phyloP scores from a whole-genome alignment of 441 rosid species.

The Lepidium campestre region DNA sequence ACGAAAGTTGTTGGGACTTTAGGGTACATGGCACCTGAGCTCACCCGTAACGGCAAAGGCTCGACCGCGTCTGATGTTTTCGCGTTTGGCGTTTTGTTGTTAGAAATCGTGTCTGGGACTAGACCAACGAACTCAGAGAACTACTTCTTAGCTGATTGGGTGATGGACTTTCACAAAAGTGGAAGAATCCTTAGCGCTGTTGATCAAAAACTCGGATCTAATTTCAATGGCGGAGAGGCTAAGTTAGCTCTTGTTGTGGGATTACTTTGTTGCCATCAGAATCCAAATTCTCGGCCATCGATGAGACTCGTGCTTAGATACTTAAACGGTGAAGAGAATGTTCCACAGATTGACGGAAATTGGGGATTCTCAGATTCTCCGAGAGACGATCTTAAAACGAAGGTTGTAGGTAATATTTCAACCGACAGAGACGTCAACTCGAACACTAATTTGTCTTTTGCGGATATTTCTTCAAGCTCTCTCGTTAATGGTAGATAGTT shows the following conservation, averaged over 20 bases:
- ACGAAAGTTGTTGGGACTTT: slow-evolving; percentile 40
- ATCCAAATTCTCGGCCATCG: slow-evolving; percentile 28
- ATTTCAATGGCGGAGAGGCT: slow-evolving; percentile 23
- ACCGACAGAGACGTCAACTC: slow-evolving; percentile 4
- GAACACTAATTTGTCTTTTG: slow-evolving; percentile 8
- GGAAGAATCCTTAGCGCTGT: slow-evolving; percentile 28
- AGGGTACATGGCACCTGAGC: slow-evolving; percentile 47
- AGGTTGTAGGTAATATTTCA: slow-evolving; percentile 11
- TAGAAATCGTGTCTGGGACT: slow-evolving; percentile 35
- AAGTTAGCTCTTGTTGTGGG: slow-evolving; percentile 32
- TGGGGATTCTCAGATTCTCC: slow-evolving; percentile 8
- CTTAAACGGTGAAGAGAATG: slow-evolving; percentile 31
- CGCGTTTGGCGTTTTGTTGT: slow-evolving; percentile 41
- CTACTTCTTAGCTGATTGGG: slow-evolving; percentile 37
- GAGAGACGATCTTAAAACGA: background rate
- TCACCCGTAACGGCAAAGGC: slow-evolving; percentile 33
- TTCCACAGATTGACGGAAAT: slow-evolving; percentile 9
- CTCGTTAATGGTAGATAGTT: slow-evolving; percentile 26
- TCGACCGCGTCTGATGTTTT: slow-evolving; percentile 31
- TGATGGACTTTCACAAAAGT: slow-evolving; percentile 18
- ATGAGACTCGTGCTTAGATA: slow-evolving; percentile 39
- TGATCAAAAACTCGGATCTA: slow-evolving; percentile 30
- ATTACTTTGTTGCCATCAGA: slow-evolving; percentile 34
- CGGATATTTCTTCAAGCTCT: slow-evolving; percentile 19
- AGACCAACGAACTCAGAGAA: slow-evolving; percentile 23